Evolutionary conservation across 2,329 filamentous ascomycete genomes (phyloP).

Genomic region (Stagonosporopsis cucurbitacearum): DNA sequence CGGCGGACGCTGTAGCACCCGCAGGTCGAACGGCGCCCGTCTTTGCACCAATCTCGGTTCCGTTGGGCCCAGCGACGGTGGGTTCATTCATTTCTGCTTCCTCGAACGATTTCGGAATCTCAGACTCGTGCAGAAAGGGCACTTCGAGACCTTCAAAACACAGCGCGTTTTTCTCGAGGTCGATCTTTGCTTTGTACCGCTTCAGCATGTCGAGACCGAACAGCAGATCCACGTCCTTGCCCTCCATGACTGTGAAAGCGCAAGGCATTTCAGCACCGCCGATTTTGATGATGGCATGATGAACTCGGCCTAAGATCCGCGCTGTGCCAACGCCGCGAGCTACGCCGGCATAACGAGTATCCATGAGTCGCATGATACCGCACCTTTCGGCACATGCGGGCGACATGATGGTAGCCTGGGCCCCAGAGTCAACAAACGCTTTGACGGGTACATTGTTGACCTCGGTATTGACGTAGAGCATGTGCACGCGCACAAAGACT

Average conservation of each 20-base stretch:
- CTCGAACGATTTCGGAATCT: constrained; percentile 85
- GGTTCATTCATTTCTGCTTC: constrained; percentile 79
- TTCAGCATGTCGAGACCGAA: constrained; percentile 97
- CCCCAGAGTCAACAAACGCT: constrained; percentile 95
- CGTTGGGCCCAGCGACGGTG: constrained; percentile 81
- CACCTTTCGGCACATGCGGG: constrained; percentile 88
- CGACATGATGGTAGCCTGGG: constrained; percentile 99
- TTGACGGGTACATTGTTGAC: constrained; percentile 94
- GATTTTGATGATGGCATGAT: constrained; percentile 94
- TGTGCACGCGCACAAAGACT: constrained; percentile 95
- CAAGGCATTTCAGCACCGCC: constrained; percentile 86
- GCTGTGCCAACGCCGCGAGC: constrained; percentile 94
- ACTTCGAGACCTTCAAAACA: constrained; percentile 89
- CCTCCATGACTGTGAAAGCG: constrained; percentile 99
- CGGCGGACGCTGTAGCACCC: constrained; percentile 43
- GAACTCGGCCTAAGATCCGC: constrained; percentile 91
- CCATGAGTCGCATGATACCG: constrained; percentile 94
- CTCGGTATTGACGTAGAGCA: constrained; percentile 95
- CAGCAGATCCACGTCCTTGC: constrained; percentile 91
- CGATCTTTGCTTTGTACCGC: constrained; percentile 90
- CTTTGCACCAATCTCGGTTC: constrained; percentile 84
- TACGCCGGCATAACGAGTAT: constrained; percentile 88
- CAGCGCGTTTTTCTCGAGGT: constrained; percentile 82
- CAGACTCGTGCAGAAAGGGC: constrained; percentile 86
- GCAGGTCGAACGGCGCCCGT: constrained; percentile 76